Conservation (phyloP, 305 asterid genomes). For the Andrographis paniculata region DNA sequence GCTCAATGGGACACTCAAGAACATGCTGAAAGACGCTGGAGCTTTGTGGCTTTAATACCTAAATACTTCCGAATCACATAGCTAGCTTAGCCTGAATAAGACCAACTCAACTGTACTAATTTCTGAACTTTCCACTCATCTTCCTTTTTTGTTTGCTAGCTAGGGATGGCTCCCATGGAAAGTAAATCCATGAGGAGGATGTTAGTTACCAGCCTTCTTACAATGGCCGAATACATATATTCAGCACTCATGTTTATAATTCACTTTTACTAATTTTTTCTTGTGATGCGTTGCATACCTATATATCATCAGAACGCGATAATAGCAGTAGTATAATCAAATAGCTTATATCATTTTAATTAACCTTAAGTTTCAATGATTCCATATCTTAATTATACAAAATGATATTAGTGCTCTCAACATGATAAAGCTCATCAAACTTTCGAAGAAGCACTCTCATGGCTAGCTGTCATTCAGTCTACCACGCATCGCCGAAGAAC, state of each 20-base stretch:
- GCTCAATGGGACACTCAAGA: constrained; percentile 45
- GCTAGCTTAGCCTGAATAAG: background rate
- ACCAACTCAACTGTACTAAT: constrained; percentile 11
- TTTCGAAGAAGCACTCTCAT: no score
- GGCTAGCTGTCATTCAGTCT: no score
- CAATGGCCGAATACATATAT: background rate
- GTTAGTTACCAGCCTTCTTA: constrained; percentile 6
- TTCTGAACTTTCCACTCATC: constrained; percentile 1
- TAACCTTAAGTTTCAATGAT: no score
- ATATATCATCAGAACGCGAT: no score
- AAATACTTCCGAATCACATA: background rate
- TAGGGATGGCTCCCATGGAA: constrained; percentile 1
- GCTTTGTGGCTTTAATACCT: constrained; percentile 38
- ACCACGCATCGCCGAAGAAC: no score
- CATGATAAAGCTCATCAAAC: no score
- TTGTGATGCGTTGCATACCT: no score
- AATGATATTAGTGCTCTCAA: no score
- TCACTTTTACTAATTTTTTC: background rate
- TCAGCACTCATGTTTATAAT: background rate
- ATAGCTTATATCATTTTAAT: no score
- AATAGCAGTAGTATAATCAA: no score
- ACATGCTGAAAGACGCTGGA: constrained; percentile 55
- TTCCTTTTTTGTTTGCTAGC: background rate
- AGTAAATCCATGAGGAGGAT: constrained; percentile 4
- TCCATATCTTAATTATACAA: no score